These are phyloP conservation scores for Claviceps pazoutovae DNA, from an alignment of 2,329 filamentous ascomycete species.

Conservation along the genomic window DNA sequence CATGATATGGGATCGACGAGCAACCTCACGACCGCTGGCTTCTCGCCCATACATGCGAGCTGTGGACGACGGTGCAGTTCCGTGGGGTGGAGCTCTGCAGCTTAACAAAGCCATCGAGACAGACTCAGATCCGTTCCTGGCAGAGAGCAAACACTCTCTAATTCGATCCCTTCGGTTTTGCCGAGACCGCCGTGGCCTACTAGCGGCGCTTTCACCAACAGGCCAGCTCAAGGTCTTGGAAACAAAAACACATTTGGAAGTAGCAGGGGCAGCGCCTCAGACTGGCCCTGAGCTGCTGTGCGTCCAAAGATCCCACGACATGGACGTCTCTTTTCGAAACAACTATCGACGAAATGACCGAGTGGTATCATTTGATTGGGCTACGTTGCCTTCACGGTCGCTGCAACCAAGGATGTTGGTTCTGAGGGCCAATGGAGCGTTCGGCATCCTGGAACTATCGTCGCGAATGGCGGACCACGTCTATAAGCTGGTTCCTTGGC, in stretches of 20 bases:
- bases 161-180: conserved; percentile 51
- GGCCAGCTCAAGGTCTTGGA: conserved; percentile 50
- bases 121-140: conserved; percentile 33
- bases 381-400: conserved; percentile 41
- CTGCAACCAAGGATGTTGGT: conserved; percentile 45
- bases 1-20: conserved; percentile 65
- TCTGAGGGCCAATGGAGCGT: conserved; percentile 43
- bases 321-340: conserved; percentile 44
- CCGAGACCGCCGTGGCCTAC: conserved; percentile 44
- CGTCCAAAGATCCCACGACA: conserved; percentile 44
- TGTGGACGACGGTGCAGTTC: conserved; percentile 45
- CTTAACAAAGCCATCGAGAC: conserved; percentile 43
- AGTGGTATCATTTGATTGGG: conserved; percentile 56
- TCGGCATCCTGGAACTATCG: conserved; percentile 49
- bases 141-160: conserved; percentile 43
- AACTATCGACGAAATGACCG: conserved; percentile 39
- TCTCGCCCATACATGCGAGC: conserved; percentile 42
- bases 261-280: conserved; percentile 22
- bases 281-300: conserved; percentile 44
- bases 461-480: conserved; percentile 43
- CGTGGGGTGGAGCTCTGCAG: conserved; percentile 48
- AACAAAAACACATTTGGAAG: conserved; percentile 39
- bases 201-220: conserved; percentile 47
- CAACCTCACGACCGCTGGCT: conserved; percentile 36
- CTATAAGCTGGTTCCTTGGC: conserved; percentile 48